Evolutionary conservation across 2,329 filamentous ascomycete genomes (phyloP).

Genomic region (Aspergillus brasiliensis): DNA sequence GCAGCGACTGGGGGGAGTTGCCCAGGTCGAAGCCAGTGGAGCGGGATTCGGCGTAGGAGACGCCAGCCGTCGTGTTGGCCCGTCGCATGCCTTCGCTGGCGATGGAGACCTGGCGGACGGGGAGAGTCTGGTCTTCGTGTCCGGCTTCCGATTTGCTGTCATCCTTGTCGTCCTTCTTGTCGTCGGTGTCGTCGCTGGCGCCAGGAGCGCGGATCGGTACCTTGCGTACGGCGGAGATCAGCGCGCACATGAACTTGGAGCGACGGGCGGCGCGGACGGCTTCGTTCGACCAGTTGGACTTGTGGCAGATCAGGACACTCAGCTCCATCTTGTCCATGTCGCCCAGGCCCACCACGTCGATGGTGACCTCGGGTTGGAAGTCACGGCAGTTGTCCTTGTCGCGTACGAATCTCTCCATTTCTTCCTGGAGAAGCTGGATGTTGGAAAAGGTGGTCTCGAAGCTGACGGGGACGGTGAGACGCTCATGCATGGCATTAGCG

Average conservation of each 20-base stretch:
- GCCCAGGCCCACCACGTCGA: conserved; percentile 76
- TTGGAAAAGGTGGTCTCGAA: conserved; percentile 90
- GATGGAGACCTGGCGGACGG: conserved; percentile 13
- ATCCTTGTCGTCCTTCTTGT: conserved; percentile 68
- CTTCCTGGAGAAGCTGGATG: conserved; percentile 77
- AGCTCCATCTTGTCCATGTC: conserved; percentile 87
- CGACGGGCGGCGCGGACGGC: conserved; percentile 75
- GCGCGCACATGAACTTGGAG: conserved; percentile 95
- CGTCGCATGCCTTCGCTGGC: conserved; percentile 14
- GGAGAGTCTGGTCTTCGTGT: conserved; percentile 8
- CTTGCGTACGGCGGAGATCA: conserved; percentile 81
- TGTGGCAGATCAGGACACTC: conserved; percentile 83
- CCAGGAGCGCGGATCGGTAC: conserved; percentile 83
- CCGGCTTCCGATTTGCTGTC: conserved; percentile 44
- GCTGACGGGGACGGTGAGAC: conserved; percentile 74
- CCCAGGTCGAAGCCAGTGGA: conserved; percentile 36
- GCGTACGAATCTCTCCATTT: conserved; percentile 83
- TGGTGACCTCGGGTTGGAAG: conserved; percentile 80
- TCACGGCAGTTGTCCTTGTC: conserved; percentile 85
- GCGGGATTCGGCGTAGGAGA: conserved; percentile 16
- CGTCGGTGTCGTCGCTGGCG: conserved; percentile 58
- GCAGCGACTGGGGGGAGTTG: conserved; percentile 28
- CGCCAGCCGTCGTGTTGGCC: conserved; percentile 10
- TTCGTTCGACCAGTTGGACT: conserved; percentile 91
- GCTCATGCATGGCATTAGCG: conserved; percentile 88